Evolutionary conservation across 164 flowering plant genomes (phyloP).

Genomic region (Magnolia officinalis): DNA sequence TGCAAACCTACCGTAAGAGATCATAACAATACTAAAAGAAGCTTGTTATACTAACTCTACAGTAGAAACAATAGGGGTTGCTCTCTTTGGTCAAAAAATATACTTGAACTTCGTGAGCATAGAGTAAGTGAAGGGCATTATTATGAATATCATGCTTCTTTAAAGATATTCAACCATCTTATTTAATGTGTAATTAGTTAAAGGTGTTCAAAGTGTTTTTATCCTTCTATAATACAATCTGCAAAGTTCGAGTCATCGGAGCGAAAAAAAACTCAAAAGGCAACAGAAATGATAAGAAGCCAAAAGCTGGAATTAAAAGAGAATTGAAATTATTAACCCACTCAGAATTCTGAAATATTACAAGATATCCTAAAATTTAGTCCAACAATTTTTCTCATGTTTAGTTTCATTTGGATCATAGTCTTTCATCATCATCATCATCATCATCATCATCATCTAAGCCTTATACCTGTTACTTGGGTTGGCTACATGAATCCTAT

Average conservation of each 20-base stretch:
- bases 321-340: too few species aligned
- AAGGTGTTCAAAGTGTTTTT: neutral
- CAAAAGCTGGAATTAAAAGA: neutral
- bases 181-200: neutral
- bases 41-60: neutral
- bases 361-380: too few species aligned
- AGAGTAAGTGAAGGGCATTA: neutral
- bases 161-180: neutral
- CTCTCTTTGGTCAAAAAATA: neutral
- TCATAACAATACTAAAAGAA: neutral
- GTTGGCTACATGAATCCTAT: too few species aligned
- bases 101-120: too few species aligned
- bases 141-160: neutral
- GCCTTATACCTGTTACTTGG: too few species aligned
- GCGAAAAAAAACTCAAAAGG: neutral
- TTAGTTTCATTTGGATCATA: too few species aligned
- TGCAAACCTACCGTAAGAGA: neutral
- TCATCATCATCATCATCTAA: too few species aligned
- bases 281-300: neutral
- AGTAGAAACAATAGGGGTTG: neutral
- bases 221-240: too few species aligned
- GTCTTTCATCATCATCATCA: too few species aligned
- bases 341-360: too few species aligned
- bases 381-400: too few species aligned
- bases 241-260: too few species aligned